A percentile compares a stretch with the other conserved stretches of the same genome.
Conservation (phyloP, 306 rosid genomes). For the Cucumis sativus region Cucumber_9930_V3 NC_026660.2:29970501-29971000, state of each 20-base stretch:
- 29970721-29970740: not conserved
- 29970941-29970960: slow-evolving; percentile 68
- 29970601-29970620: slow-evolving; percentile 86
- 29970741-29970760: not conserved
- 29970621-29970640: slow-evolving; percentile 91
- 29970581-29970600: slow-evolving; percentile 90
- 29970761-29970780: slow-evolving; percentile 23
- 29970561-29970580: slow-evolving; percentile 99
- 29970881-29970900: slow-evolving; percentile 98
- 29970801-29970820: slow-evolving; percentile 85
- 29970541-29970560: slow-evolving; percentile 94
- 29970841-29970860: slow-evolving; percentile 91
- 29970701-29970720: not conserved
- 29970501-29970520: slow-evolving; percentile 95
- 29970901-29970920: slow-evolving; percentile 78
- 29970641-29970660: not conserved
- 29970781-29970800: slow-evolving; percentile 99
- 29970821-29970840: slow-evolving; percentile 87
- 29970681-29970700: not conserved
- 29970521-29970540: slow-evolving; percentile 95
- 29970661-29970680: too few species aligned
- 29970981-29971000: slow-evolving; percentile 97
- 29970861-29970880: slow-evolving; percentile 97
- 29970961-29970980: slow-evolving; percentile 80
- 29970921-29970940: slow-evolving; percentile 71